phyloP scores from a whole-genome alignment of 1,139 yeast genomes.

The Suhomyces maxii region DNA sequence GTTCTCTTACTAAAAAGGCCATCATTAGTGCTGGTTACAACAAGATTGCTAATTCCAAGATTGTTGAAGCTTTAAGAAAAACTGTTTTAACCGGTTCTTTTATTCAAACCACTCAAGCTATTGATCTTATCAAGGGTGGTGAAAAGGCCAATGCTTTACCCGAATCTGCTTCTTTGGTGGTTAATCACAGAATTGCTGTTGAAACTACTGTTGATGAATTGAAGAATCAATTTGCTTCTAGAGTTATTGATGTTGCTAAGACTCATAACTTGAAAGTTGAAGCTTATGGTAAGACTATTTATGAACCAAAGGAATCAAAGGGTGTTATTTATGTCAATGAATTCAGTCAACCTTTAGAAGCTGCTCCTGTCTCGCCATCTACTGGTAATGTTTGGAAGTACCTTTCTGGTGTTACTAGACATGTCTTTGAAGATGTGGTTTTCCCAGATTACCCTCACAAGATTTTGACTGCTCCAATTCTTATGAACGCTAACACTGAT shows the following conservation, averaged over 20 bases:
- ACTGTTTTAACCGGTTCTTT: conserved; percentile 22
- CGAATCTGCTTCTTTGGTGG: conserved; percentile 30
- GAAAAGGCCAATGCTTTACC: conserved; percentile 42
- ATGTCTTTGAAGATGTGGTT: conserved; percentile 44
- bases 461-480: conserved; percentile 59
- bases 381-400: conserved; percentile 41
- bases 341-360: conserved; percentile 21
- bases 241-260: conserved; percentile 29
- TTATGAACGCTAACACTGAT: conserved; percentile 84
- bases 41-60: conserved; percentile 25
- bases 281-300: conserved; percentile 21
- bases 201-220: conserved; percentile 28
- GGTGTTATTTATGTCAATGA: conserved; percentile 28
- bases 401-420: conserved; percentile 45
- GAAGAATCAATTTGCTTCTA: conserved; percentile 20
- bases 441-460: conserved; percentile 36
- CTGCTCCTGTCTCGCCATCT: conserved; percentile 41
- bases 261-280: conserved; percentile 18
- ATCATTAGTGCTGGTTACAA: conserved; percentile 29
- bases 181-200: conserved; percentile 36
- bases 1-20: conserved; percentile 18
- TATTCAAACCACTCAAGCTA: conserved; percentile 35
- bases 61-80: conserved; percentile 18
- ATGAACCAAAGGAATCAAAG: conserved; percentile 15
- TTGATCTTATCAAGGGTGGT: conserved; percentile 36